These are phyloP conservation scores for Jasminum sambac DNA, from an alignment of 257 asterid genomes.

Conservation along the genomic window DNA sequence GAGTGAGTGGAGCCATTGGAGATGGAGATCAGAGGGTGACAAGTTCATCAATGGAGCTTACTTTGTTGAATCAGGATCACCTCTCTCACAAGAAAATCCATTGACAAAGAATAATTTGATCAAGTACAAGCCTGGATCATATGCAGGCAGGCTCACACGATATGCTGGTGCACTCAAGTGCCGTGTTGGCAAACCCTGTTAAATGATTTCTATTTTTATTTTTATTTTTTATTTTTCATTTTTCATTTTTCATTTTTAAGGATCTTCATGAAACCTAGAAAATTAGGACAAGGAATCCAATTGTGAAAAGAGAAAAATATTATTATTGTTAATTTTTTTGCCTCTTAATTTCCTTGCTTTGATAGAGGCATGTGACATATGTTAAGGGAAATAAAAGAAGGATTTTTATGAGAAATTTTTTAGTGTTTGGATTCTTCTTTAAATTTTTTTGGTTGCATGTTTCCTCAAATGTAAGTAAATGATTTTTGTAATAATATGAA, in stretches of 20 bases:
- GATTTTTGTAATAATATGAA: too few species aligned
- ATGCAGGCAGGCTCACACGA: constrained; percentile 66
- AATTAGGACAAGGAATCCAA: not conserved
- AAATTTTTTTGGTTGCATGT: not conserved
- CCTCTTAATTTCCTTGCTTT: not conserved
- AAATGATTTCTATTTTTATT: too few species aligned
- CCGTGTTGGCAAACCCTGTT: constrained; percentile 36
- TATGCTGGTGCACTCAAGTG: constrained; percentile 63
- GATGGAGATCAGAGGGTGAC: constrained; percentile 80
- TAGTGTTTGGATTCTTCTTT: not conserved
- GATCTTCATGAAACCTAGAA: not conserved
- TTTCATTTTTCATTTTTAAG: not conserved
- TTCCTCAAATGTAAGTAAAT: not conserved
- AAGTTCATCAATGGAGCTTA: constrained; percentile 61
- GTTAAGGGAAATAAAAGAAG: not conserved
- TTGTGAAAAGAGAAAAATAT: not conserved
- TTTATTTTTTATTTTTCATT: not conserved
- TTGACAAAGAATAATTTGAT: constrained; percentile 28
- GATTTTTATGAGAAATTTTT: not conserved
- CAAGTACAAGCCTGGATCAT: constrained; percentile 53
- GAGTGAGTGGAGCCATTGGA: constrained; percentile 62
- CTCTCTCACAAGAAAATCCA: constrained; percentile 31
- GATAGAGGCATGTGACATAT: not conserved
- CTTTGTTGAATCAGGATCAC: constrained; percentile 61
- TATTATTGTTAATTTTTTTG: not conserved